Evolutionary conservation across 2,329 filamentous ascomycete genomes (phyloP), one percentile per base, ranked within the genome.

Genomic region (Curvularia verruculosa): DNA sequence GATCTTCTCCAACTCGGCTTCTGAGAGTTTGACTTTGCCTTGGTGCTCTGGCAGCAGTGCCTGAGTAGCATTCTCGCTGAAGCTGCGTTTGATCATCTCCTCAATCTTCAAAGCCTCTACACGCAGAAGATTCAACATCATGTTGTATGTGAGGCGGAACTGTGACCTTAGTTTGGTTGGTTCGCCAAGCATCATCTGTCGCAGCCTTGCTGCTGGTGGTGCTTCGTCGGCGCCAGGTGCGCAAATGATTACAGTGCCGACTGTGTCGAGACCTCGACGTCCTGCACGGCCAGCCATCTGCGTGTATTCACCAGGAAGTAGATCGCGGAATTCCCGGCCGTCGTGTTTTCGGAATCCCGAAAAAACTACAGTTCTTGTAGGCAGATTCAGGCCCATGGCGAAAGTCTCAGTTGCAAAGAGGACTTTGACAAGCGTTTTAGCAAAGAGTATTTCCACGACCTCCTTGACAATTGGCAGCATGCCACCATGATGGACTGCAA

Each of bases 81-180:
- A 99, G 75, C 93, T 97, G 64, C 95, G 89, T 83, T 99, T 99
- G 81, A 99, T 99, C 95, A 99, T 99, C 78, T 99, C 95, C 75
- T 99, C 95, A 67, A 99, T 98, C 80, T 97, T 98, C 64, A 99
- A 80, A 2, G 95, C 95, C 76, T 99, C 95, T 2, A 99, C 95
- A 34, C 95, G 89, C 47, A 99, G 82, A 29, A 99, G 82, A 71
- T 98, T 99, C 28, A 99, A 81, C 59, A 99, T 99, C 95, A 99
- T 99, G 78, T 98, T 99, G 82, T 99, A 99, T 0, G 96, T 99
- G 46, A 99, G 82, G 59, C 95, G 87, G 82, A 99, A 99, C 72
- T 99, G 95, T 6, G 94, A 98, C 45, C 92, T 87, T 47, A 99
- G 84, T 78, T 98, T 98, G 24, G 92, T 96, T 29, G 95, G 94